A percentile compares a stretch with the other conserved stretches of the same genome.
Conservation (phyloP, 768 basidiomycete genomes). For the Pulveroboletus sp. region DNA sequence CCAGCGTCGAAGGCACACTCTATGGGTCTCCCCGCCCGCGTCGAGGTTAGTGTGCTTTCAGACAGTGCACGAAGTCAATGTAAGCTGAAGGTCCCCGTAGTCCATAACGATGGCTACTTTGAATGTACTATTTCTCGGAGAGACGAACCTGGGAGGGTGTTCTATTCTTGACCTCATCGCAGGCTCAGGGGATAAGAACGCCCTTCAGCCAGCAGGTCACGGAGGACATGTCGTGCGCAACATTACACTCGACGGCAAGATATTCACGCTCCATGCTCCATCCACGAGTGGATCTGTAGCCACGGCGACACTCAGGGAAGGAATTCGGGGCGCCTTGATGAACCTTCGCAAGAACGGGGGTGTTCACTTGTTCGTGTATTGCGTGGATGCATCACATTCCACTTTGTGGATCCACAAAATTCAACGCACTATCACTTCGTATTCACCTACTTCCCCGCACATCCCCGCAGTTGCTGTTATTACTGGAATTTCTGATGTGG, state of each 20-base stretch:
- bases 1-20: constrained; percentile 12
- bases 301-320: background rate
- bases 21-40: background rate
- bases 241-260: constrained; percentile 16
- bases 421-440: constrained; percentile 7
- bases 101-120: background rate
- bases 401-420: constrained; percentile 11
- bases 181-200: constrained; percentile 1
- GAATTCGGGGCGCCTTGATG: constrained; percentile 4
- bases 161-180: constrained; percentile 21
- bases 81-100: constrained; percentile 12
- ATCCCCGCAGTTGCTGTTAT: constrained; percentile 20
- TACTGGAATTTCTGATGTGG: constrained; percentile 6
- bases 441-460: background rate
- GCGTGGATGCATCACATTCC: constrained; percentile 14
- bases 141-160: constrained; percentile 14
- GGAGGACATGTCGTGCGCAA: background rate
- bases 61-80: background rate
- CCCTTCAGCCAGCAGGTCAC: background rate
- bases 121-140: constrained; percentile 22
- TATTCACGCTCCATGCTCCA: constrained; percentile 9
- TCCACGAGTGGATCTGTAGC: constrained; percentile 3
- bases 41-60: constrained; percentile 12
- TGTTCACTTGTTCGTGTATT: constrained; percentile 19
- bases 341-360: constrained; percentile 16